These are phyloP conservation scores for Hypomontagnella monticulosa DNA, from an alignment of 495 filamentous ascomycete genomes.

Conservation along the genomic window DNA sequence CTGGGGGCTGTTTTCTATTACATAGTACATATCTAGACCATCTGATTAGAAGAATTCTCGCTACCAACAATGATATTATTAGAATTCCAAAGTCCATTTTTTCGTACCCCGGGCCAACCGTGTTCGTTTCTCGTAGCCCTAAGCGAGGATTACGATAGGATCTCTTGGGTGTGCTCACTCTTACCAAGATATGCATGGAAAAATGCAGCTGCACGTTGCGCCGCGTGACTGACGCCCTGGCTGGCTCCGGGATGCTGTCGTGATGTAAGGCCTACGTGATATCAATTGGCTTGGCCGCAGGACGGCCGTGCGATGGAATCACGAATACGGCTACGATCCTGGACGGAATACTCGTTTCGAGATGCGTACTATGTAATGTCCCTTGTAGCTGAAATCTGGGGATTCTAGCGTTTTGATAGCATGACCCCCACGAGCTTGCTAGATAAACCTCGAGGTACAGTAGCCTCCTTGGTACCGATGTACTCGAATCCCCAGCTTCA, in stretches of 20 bases:
- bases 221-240: slow-evolving; percentile 21
- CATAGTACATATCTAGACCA: no score
- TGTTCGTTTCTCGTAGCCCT: slow-evolving; percentile 14
- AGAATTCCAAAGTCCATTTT: slow-evolving; percentile 2
- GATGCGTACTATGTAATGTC: not conserved
- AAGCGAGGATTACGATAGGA: slow-evolving; percentile 7
- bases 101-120: slow-evolving; percentile 5
- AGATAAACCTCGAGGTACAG: no score
- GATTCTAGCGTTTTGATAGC: no score
- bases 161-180: not conserved
- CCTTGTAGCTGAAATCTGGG: no score
- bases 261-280: slow-evolving; percentile 28
- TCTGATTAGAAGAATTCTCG: slow-evolving; percentile 7
- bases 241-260: slow-evolving; percentile 5
- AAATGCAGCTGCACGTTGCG: slow-evolving; percentile 22
- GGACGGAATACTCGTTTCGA: slow-evolving; percentile 8
- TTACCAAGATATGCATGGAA: slow-evolving; percentile 4
- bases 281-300: slow-evolving; percentile 16
- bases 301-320: not conserved
- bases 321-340: slow-evolving; percentile 13
- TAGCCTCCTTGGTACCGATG: no score
- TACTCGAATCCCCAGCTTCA: no score
- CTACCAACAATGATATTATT: slow-evolving; percentile 18
- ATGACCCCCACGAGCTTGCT: no score
- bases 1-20: slow-evolving; percentile 13